Evolutionary conservation across 2,329 filamentous ascomycete genomes (phyloP), one percentile per base, ranked within the genome.

Genomic region (Pseudovirgaria hyperparasitica): DNA sequence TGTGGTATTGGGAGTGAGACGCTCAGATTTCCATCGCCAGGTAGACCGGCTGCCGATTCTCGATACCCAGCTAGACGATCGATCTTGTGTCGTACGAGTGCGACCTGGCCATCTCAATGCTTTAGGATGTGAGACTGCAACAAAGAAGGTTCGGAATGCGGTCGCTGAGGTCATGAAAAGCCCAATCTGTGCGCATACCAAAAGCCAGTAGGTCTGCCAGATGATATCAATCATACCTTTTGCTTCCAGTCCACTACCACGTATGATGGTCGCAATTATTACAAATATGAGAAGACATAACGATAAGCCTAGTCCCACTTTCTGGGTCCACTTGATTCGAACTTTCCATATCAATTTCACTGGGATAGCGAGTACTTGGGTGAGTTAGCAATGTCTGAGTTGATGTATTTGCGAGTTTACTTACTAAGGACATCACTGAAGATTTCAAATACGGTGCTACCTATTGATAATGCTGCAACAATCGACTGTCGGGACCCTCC

Each of bases 141-240:
- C 30, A 16, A 32, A 32, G 17, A 32, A 25, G 14, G 16, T 23
- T n/a, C 30, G 21, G 18, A 32, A 32, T 4, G 30, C 26, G 15
- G 21, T 32, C 15, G 30, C 30, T 8, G 30, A 22, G 4, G 26
- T 27, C 16, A 32, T 29, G 22, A 32, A 22, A 7, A 29, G 13
- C 3, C 21, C 30, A 7, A 32, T 27, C 19, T 29, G 22, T 6
- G 5, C 30, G 14, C 16, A 18, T 6, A 32, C 9, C 2, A 29
- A 5, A 6, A 20, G 8, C 30, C 30, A 32, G 22, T 29, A 32
- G 8, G 22, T 16, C 19, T 32, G 26, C 30, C 30, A 32, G 7
- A 29, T 32, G 16, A 9, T 25, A 12, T 32, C 30, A 11, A 32
- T 19, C 22, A 26, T 16, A 13, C 22, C 30, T 9, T 32, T 9